Evolutionary conservation across 371 early-diverging fungal genomes (phyloP), one percentile per base, ranked within the genome.

Genomic region (Mucor irregularis): DNA sequence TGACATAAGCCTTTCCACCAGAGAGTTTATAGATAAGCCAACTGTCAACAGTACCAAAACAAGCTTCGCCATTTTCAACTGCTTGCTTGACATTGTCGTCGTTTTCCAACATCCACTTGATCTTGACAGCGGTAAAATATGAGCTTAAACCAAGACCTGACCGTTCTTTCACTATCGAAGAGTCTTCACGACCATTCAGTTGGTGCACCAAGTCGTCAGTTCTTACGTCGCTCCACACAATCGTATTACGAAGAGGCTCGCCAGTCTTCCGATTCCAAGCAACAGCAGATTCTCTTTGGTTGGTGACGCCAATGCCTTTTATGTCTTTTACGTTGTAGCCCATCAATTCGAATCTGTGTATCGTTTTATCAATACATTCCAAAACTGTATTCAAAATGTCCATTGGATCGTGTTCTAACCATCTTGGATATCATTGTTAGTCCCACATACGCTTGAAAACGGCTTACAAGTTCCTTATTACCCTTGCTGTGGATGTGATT

Each of bases 151-250:
- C 95, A 10, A 96, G 79, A 3, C 96, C 98, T 65, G 92, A 91
- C 17, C 80, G 76, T 1, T 76, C 61, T 62, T 71, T 72, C n/a
- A 85, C 44, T 22, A 62, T 64, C 17, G 85, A 63, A 9, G 72
- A 70, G 17, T 47, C 24, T 5, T 40, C 34, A n/a, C 53, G 61
- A 42, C 75, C 76, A 29, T 75, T 73, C 10, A 94, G 70, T 22
- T 64, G 21, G 25, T 81, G 71, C 14, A 97, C 96, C 7, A 88
- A 73, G 5, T 80, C 81, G 47, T 82, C 71, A 0, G 97, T 97
- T 53, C 98, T 84, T 30, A 86, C 82, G 65, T 97, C 98, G 56
- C 88, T 88, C 98, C 98, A 97, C 21, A 97, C 93, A 57, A 97
- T 89, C 13, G 98, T 96, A 58, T 91, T 85, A 58, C 88, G 83